Conservation (phyloP, 257 asterid genomes). For the Forsythia suspensa region DNA sequence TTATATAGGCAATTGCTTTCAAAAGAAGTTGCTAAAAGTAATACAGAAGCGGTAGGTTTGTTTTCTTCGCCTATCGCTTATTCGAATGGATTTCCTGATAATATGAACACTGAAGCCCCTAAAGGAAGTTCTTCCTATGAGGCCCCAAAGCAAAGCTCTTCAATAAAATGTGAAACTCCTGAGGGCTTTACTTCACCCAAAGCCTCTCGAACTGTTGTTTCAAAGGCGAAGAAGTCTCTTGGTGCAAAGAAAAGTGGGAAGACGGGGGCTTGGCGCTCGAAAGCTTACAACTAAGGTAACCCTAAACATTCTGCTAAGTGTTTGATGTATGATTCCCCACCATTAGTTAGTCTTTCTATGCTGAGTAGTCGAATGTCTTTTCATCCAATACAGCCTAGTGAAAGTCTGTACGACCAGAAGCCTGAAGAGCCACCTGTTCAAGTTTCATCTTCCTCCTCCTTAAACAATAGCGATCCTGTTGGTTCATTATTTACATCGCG, state of each 20-base stretch:
- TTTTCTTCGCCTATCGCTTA: conserved; percentile 75
- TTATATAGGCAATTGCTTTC: conserved; percentile 80
- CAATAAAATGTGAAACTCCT: conserved; percentile 46
- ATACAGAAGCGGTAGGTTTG: conserved; percentile 66
- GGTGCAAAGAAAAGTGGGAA: conserved; percentile 83
- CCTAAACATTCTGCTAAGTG: too few species aligned
- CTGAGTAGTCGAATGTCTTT: not conserved
- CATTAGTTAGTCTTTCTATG: too few species aligned
- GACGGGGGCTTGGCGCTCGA: conserved; percentile 89
- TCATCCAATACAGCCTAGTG: conserved; percentile 66
- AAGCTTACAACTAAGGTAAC: conserved; percentile 68
- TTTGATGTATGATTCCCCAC: too few species aligned
- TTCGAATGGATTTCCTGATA: conserved; percentile 67
- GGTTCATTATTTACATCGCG: conserved; percentile 63
- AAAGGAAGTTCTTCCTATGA: conserved; percentile 48
- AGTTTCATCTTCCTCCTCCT: conserved; percentile 53
- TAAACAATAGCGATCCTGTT: conserved; percentile 44
- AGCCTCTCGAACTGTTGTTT: conserved; percentile 57
- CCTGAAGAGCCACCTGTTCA: conserved; percentile 79
- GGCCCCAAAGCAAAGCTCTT: conserved; percentile 36
- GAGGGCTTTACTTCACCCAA: conserved; percentile 63
- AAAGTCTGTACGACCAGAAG: conserved; percentile 92
- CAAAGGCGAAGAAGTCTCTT: conserved; percentile 69
- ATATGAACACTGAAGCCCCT: conserved; percentile 43
- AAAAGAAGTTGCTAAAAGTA: conserved; percentile 92